Evolutionary conservation across 371 early-diverging fungal species (phyloP), one percentile per base, ranked within the genome.

Genomic region (Lichtheimia hyalospora): DNA sequence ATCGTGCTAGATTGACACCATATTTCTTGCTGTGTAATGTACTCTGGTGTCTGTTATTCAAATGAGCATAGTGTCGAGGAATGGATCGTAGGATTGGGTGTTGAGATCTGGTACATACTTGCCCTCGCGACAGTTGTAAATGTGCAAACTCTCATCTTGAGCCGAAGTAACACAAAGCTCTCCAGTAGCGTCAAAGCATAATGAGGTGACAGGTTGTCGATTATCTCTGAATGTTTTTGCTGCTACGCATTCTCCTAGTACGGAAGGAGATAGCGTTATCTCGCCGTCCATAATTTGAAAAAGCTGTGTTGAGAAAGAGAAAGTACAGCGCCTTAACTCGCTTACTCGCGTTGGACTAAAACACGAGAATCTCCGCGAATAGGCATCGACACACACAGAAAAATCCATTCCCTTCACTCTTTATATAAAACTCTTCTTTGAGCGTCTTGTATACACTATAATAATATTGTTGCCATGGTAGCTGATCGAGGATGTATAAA

Each of bases 11-110:
- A 46, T 86, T 79, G 58, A 89, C 90, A 6, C 95, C 95, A 63
- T 95, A 94, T 58, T 94, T 95, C 74, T 93, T 92, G 69, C 88
- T 89, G 66, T 74, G 84, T 10, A 84, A 65, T 0, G 86, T 86
- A 40, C 86, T 84, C 52, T 81, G 81, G 34, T 84, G 67, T 14
- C 84, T 87, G 23, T 43, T 1, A 34, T 8, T 8, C 10, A 6
- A 34, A 34, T 10, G 34, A 34, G 34, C 6, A 34, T 0, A 0
- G 6, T 34, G 34, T 34, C 10, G 34, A 34, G 6, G 10, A 8
- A 34, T 34, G 34, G 34, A 34, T 34, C 34, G 34, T 34, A 10
- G 34, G 10, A 34, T 27, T 34, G 34, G 5, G 34, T 2, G 34
- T 34, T 34, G 34, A 34, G 34, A 34, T 34, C 34, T 34, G 34